These are phyloP conservation scores for Thelonectria discophora DNA, from an alignment of 2,329 filamentous ascomycete genomes.

Conservation along the genomic window DNA sequence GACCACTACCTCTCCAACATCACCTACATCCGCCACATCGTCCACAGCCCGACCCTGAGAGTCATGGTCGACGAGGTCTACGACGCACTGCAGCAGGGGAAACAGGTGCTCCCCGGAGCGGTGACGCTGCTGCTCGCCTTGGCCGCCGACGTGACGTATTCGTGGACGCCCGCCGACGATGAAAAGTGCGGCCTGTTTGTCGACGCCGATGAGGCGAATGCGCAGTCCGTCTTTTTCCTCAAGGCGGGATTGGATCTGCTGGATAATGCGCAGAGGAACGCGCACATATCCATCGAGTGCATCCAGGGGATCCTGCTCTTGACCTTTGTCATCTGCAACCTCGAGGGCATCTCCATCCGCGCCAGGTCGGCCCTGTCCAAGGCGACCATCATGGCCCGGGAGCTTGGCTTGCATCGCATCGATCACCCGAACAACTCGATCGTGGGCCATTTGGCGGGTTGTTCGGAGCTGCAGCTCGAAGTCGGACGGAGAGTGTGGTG, in stretches of 20 bases:
- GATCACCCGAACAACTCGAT: conserved; percentile 44
- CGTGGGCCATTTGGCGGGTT: conserved; percentile 34
- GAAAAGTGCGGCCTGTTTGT: conserved; percentile 35
- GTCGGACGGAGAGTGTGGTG: conserved; percentile 55
- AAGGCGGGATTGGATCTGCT: conserved; percentile 46
- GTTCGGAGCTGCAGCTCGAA: conserved; percentile 44
- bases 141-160: conserved; percentile 44
- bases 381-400: conserved; percentile 14
- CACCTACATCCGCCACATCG: conserved; percentile 46
- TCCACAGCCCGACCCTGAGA: conserved; percentile 43
- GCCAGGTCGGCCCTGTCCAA: conserved; percentile 11
- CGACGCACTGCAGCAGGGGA: conserved; percentile 40
- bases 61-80: conserved; percentile 45
- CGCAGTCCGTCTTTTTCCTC: conserved; percentile 43
- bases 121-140: conserved; percentile 44
- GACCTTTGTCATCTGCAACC: conserved; percentile 49
- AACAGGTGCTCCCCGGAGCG: conserved; percentile 35
- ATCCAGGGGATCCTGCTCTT: conserved; percentile 49
- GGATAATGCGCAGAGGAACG: conserved; percentile 42
- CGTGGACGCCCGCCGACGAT: conserved; percentile 44
- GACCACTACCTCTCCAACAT: conserved; percentile 45
- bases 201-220: conserved; percentile 38
- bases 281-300: conserved; percentile 43
- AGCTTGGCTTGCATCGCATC: conserved; percentile 48
- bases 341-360: conserved; percentile 32